Base-by-base conservation (phyloP, 805 yeast species). In the Wickerhamomyces rabaulensis region DNA sequence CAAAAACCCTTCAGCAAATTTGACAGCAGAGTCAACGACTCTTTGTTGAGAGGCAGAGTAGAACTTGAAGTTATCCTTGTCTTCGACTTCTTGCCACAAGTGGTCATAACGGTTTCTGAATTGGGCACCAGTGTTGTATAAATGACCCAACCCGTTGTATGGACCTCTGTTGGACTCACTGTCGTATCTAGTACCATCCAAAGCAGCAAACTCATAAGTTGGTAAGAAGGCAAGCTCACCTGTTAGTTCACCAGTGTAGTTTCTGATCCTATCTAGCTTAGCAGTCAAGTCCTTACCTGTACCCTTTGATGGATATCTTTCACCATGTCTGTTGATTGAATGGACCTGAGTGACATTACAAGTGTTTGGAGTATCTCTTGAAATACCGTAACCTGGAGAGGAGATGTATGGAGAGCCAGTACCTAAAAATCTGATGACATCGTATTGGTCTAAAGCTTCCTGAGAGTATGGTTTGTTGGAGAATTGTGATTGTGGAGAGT, bases 1-100 rank as follows among this genome's bases (percentile, higher is more conserved):
- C 7, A 53, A 39, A 62, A 84, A 82, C 0, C 87, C 89, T 52
- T 75, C 67, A 8, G 83, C 79, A 58, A 82, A 82, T 55, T 69
- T 66, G 26, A 68, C 61, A 8, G 85, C 77, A 31, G 84, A 76
- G 50, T 74, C 78, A 48, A 73, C 71, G 26, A 78, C 77, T 51
- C 89, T 71, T 49, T 74, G 71, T 40, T 76, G 73, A 42, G 76
- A 76, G 15, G 83, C 73, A 8, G 80, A 60, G 58, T 80, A 83
- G 35, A 84, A 68, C 9, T 78, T 80, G 23, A 80, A 60, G 6
- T 57, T 48, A 4, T 58, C 60, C 36, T 68, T 43, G 25, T 49
- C 45, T 16, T 25, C 43, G 7, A 46, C 74, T 13, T 19, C n/a
- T 13, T 20, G 21, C 22, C 23, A 36, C 40, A 84, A 68, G 43